Conservation (phyloP, 768 basidiomycete species). For the Tulasnella sp. region DNA sequence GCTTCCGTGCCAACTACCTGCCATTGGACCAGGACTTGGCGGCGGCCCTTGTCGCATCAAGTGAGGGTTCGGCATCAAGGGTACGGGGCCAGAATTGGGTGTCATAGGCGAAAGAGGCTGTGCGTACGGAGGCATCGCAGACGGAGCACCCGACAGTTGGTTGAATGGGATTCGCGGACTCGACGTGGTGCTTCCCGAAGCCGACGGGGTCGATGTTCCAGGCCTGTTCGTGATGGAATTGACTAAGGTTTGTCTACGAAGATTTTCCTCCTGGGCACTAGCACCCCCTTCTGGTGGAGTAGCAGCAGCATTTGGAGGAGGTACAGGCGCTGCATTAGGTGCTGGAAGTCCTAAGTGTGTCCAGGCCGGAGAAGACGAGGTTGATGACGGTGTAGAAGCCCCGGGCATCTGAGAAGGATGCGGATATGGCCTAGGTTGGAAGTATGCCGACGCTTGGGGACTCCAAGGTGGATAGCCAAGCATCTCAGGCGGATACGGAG, state of each 20-base stretch:
- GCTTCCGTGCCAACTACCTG: neutral
- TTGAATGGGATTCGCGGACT: neutral
- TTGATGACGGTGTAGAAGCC: neutral
- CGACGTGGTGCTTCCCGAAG: neutral
- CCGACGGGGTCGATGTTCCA: neutral
- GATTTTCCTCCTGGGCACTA: neutral
- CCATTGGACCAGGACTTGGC: constrained; percentile 26
- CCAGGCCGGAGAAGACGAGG: constrained; percentile 2
- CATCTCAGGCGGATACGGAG: neutral
- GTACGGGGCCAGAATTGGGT: constrained; percentile 6
- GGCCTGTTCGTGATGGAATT: constrained; percentile 4
- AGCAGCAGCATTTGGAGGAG: neutral
- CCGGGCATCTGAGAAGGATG: neutral
- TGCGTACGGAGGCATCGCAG: neutral
- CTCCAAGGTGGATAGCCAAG: neutral
- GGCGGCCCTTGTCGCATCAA: constrained; percentile 18
- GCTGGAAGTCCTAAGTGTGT: neutral
- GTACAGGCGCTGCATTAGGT: neutral
- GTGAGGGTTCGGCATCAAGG: constrained; percentile 17
- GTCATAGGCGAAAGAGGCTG: constrained; percentile 18
- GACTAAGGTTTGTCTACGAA: neutral
- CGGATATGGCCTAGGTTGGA: neutral
- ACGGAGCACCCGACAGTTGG: neutral
- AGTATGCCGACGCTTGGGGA: neutral
- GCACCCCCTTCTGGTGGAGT: neutral